Base-by-base conservation (phyloP, 345 rosid genomes). In the Odontarrhena argentea region DNA sequence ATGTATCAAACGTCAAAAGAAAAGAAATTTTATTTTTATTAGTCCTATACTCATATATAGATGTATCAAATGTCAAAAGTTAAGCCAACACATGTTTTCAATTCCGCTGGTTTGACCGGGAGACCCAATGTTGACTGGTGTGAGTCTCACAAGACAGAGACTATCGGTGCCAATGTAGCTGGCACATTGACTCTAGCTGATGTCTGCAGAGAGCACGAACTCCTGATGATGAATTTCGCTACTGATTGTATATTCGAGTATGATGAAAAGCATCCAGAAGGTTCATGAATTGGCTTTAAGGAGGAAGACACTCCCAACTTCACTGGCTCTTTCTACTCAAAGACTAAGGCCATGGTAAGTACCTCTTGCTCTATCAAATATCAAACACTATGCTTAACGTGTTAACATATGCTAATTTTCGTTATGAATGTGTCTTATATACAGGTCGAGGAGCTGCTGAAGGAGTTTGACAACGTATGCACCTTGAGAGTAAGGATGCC, bases 81-180 rank as follows among this genome's bases (percentile, higher is more conserved):
- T 36, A 84, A 67, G 76, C 92, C 96, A 37, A 88, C 96, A 8
- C 92, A 88, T 80, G 96, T 88, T 42, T 84, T 88, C 70, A 88
- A 86, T 54, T 84, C 92, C 9, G 96, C 90, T 40, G 96, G 92
- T 26, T 82, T 88, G 38, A 88, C 92, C 2, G 90, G 90, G 36
- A 84, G 90, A 63, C 96, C 92, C 10, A 88, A 88, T 57, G 90
- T 86, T 32, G 96, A 88, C 71, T 86, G 92, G 92, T 88, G 92
- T 54, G 96, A 88, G 64, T 69, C 88, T 55, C 88, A 88, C 68
- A 84, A 80, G 75, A 55, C 86, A 0, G 90, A 86, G 70, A 88
- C 96, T 9, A 84, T 86, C 60, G 81, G 90, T 43, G 74, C 92
- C 63, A 88, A 88, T 18, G 96, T 88, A 25, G 76, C 82, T 46